Evolutionary conservation across 495 filamentous ascomycete genomes (phyloP).

Genomic region (Penicillium fimorum): DNA sequence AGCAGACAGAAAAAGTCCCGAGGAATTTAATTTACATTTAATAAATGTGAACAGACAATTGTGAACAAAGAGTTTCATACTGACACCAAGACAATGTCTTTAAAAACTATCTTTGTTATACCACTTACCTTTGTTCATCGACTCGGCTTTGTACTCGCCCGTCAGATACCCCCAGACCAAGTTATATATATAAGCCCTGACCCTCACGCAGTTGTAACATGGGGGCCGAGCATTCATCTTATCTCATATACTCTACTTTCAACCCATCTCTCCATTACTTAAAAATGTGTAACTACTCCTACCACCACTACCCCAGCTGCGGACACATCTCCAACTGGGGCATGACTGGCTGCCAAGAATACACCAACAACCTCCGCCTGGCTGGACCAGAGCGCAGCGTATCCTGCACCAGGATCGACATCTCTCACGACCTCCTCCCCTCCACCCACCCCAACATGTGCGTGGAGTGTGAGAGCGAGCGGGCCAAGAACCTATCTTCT

Average conservation of each 20-base stretch:
- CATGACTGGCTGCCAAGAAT: slow-evolving; percentile 25
- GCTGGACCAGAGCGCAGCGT: not conserved
- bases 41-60: not conserved
- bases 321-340: slow-evolving; percentile 33
- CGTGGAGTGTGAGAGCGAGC: slow-evolving; percentile 14
- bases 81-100: not conserved
- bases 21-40: not conserved
- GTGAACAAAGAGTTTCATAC: not conserved
- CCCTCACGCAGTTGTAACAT: not conserved
- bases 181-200: not conserved
- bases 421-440: slow-evolving; percentile 11
- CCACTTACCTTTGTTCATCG: not conserved
- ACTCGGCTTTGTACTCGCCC: not conserved
- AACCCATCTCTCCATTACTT: not conserved
- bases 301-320: slow-evolving; percentile 30
- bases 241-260: not conserved
- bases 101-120: not conserved
- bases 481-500: not conserved
- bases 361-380: slow-evolving; percentile 21
- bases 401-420: slow-evolving; percentile 6
- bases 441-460: slow-evolving; percentile 11
- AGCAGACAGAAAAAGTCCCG: not conserved
- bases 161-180: not conserved
- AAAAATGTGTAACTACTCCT: slow-evolving; percentile 30
- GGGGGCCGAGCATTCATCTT: not conserved